Conservation (phyloP, 2,329 filamentous ascomycete genomes). For the Trichoderma polysporum region DNA sequence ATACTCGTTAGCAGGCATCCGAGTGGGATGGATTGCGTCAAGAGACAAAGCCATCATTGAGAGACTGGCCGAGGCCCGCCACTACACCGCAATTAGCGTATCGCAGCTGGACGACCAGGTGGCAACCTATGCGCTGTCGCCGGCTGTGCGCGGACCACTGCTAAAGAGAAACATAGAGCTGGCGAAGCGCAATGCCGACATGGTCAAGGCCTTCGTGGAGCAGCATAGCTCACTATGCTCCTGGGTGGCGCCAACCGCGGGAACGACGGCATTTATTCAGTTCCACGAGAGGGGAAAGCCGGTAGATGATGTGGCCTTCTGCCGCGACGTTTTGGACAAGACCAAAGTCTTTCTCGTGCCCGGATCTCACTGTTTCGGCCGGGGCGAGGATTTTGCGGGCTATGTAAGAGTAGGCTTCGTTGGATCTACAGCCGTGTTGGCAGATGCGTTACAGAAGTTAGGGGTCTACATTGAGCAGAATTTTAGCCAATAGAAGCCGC, state of each 20-base stretch:
- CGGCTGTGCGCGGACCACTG: constrained; percentile 40
- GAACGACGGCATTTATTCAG: constrained; percentile 75
- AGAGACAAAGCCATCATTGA: constrained; percentile 62
- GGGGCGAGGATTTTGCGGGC: constrained; percentile 64
- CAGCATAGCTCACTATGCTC: constrained; percentile 62
- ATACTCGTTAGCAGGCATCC: constrained; percentile 78
- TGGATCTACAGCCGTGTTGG: constrained; percentile 66
- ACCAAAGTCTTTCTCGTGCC: constrained; percentile 74
- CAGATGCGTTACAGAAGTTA: constrained; percentile 59
- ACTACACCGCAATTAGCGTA: constrained; percentile 86
- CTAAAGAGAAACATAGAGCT: constrained; percentile 59
- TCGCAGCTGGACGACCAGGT: constrained; percentile 79
- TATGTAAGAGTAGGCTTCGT: constrained; percentile 78
- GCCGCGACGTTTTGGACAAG: constrained; percentile 63
- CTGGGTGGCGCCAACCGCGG: constrained; percentile 74
- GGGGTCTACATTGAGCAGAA: constrained; percentile 38
- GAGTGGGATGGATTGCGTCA: constrained; percentile 79
- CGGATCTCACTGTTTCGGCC: constrained; percentile 71
- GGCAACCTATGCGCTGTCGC: constrained; percentile 70
- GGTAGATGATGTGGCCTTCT: constrained; percentile 73
- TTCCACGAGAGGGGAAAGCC: constrained; percentile 61
- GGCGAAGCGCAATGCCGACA: constrained; percentile 63
- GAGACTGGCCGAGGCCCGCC: constrained; percentile 61
- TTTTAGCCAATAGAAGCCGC: neutral
- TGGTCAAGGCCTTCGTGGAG: constrained; percentile 67